These are phyloP conservation scores for Rhododendron vialii DNA, from an alignment of 148 eudicot species.

Conservation along the genomic window DNA sequence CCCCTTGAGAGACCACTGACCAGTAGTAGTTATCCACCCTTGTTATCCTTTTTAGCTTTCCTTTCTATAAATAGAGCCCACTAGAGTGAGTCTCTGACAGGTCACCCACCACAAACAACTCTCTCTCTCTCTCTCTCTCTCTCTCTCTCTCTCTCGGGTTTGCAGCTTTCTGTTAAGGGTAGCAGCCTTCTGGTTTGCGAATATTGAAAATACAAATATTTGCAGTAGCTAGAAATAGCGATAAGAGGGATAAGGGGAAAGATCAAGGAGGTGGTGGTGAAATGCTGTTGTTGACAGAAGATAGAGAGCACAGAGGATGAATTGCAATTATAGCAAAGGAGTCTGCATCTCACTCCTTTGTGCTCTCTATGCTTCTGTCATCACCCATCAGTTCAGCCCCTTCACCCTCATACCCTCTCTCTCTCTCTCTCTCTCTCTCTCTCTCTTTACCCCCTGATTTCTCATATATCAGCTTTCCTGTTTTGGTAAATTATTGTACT, in stretches of 20 bases:
- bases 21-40: neutral
- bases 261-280: neutral
- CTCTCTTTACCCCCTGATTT: neutral
- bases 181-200: neutral
- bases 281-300: conserved; percentile 23
- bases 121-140: conserved; percentile 2
- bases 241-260: neutral
- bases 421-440: neutral
- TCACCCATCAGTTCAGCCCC: conserved; percentile 2
- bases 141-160: neutral
- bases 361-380: conserved; percentile 29
- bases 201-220: neutral
- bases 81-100: neutral
- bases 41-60: neutral
- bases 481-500: neutral
- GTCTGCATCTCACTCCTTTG: conserved; percentile 21
- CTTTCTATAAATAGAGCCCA: conserved; percentile 16
- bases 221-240: too few species aligned
- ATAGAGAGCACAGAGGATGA: conserved; percentile 27
- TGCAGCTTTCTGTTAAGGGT: neutral
- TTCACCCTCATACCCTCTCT: too few species aligned
- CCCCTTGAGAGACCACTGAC: neutral
- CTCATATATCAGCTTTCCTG: neutral
- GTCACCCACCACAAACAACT: neutral
- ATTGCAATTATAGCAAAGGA: conserved; percentile 6